Evolutionary conservation across 345 rosid species (phyloP).

Genomic region (Turritis glabra): DNA sequence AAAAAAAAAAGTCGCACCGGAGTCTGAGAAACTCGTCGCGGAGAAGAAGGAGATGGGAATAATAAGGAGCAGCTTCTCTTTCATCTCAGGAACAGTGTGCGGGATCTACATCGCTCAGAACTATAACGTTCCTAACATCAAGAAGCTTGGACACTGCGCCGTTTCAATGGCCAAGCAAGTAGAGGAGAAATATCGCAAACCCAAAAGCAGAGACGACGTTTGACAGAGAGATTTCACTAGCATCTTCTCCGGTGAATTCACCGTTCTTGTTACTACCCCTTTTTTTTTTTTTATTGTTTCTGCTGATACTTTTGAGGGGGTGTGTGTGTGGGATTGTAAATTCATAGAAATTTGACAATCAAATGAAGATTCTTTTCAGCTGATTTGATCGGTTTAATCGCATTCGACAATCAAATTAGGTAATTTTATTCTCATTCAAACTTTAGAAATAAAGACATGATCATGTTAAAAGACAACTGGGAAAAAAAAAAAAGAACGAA

Average conservation of each 20-base stretch:
- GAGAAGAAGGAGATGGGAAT: slow-evolving; percentile 60
- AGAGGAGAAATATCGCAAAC: slow-evolving; percentile 76
- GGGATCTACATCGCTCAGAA: slow-evolving; percentile 89
- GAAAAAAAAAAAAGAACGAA: not conserved
- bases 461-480: not conserved
- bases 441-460: not conserved
- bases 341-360: slow-evolving; percentile 1
- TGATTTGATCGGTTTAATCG: not conserved
- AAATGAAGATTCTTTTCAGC: not conserved
- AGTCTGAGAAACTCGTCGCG: not conserved
- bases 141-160: slow-evolving; percentile 47
- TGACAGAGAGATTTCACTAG: not conserved
- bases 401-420: not conserved
- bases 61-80: slow-evolving; percentile 60
- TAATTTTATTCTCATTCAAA: slow-evolving; percentile 24
- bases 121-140: slow-evolving; percentile 85
- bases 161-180: slow-evolving; percentile 54
- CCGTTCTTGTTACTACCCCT: not conserved
- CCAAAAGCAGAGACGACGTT: slow-evolving; percentile 48
- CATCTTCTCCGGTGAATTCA: not conserved
- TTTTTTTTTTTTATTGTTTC: not conserved
- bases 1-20: not conserved
- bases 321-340: slow-evolving; percentile 14
- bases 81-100: slow-evolving; percentile 59
- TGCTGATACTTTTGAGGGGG: not conserved